Conservation (phyloP, 441 rosid genomes). For the Rhodomyrtus psidioides region DNA sequence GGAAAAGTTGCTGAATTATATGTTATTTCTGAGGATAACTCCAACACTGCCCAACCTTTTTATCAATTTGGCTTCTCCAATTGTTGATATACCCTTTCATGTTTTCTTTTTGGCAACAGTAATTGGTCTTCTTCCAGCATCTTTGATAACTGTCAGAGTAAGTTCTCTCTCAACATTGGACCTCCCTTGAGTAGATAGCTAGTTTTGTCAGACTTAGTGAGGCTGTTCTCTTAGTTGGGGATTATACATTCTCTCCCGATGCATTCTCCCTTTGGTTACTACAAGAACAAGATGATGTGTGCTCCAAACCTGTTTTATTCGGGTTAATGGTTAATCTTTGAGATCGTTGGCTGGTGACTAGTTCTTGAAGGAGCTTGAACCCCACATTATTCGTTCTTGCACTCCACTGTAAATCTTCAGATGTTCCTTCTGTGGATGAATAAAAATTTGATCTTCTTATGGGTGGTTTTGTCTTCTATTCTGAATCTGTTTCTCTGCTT, state of each 20-base stretch:
- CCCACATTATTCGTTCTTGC: neutral
- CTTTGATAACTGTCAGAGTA: constrained; percentile 91
- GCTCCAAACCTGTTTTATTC: neutral
- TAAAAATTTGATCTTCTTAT: neutral
- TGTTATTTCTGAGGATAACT: constrained; percentile 92
- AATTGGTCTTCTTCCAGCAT: constrained; percentile 87
- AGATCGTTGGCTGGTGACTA: neutral
- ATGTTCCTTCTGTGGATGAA: neutral
- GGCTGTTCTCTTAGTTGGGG: neutral
- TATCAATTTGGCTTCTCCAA: constrained; percentile 95
- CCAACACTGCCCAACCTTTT: constrained; percentile 93
- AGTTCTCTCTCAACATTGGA: constrained; percentile 10
- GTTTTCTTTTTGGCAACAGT: constrained; percentile 86
- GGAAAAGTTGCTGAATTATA: constrained; percentile 88
- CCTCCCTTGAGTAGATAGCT: neutral
- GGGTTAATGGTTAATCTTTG: neutral
- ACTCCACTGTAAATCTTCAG: neutral
- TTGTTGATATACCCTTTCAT: constrained; percentile 94
- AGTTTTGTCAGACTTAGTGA: neutral
- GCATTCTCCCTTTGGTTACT: neutral
- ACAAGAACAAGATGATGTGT: neutral
- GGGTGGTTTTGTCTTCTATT: no score
- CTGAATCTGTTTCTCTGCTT: neutral
- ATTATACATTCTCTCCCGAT: neutral
- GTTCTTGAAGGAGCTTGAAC: neutral